These are phyloP conservation scores for Beta macrorhiza DNA, from an alignment of 179 eudicot species.

Conservation along the genomic window DNA sequence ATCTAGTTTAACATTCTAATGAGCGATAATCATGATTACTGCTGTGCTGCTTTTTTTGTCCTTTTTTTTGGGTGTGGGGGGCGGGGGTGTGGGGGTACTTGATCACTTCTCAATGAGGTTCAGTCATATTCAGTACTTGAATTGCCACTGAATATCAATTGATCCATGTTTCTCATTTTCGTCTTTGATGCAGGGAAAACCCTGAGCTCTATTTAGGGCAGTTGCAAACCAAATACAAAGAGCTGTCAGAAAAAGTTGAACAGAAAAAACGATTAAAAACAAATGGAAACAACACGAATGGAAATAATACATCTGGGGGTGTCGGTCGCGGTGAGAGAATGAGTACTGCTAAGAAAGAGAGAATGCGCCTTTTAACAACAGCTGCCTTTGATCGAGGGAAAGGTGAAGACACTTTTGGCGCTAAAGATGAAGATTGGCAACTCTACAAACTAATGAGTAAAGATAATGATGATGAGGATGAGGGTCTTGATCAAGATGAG, in stretches of 20 bases:
- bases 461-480: slow-evolving; percentile 93
- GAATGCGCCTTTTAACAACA: slow-evolving; percentile 94
- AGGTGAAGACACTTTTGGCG: slow-evolving; percentile 97
- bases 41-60: neutral
- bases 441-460: slow-evolving; percentile 91
- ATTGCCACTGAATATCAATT: neutral
- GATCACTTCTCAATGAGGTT: neutral
- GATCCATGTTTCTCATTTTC: neutral
- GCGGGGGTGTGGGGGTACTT: neutral
- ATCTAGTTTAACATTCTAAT: neutral
- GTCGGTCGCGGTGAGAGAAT: slow-evolving; percentile 98
- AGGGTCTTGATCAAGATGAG: slow-evolving; percentile 80
- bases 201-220: slow-evolving; percentile 82
- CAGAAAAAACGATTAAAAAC: slow-evolving; percentile 84
- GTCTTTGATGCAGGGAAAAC: slow-evolving; percentile 56
- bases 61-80: neutral
- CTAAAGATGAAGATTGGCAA: slow-evolving; percentile 97
- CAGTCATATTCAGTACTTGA: neutral
- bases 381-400: slow-evolving; percentile 98
- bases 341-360: slow-evolving; percentile 91
- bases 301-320: slow-evolving; percentile 68
- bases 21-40: neutral
- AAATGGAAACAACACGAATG: slow-evolving; percentile 69
- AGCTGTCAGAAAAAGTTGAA: slow-evolving; percentile 80
- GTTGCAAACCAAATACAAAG: slow-evolving; percentile 62